These are phyloP conservation scores for Chionographis japonica DNA, from an alignment of 106 monocot genomes.

Conservation along the genomic window DNA sequence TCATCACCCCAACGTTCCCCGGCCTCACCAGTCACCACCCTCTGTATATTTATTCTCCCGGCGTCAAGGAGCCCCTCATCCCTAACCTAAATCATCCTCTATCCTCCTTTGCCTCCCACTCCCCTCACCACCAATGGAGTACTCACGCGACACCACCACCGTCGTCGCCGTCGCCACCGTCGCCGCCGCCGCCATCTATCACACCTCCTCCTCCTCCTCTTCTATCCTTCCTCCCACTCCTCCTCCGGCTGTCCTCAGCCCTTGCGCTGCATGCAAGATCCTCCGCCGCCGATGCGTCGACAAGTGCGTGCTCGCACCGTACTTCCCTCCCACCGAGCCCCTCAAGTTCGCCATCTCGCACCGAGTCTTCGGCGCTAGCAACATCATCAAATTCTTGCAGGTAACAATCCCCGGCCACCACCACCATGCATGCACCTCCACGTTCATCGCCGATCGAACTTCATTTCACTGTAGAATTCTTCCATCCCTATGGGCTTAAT, in stretches of 20 bases:
- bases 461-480: no score
- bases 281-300: constrained; percentile 29
- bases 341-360: constrained; percentile 29
- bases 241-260: constrained; percentile 21
- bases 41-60: no score
- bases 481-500: no score
- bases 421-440: no score
- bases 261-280: constrained; percentile 39
- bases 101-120: background rate
- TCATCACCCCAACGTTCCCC: no score
- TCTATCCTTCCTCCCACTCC: background rate
- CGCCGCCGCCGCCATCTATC: background rate
- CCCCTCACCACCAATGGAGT: background rate
- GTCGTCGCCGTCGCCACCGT: background rate
- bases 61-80: no score
- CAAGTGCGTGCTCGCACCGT: constrained; percentile 35
- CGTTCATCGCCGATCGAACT: no score
- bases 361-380: constrained; percentile 40
- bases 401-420: no score
- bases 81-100: no score
- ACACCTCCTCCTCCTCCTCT: constrained; percentile 8
- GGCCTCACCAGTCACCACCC: no score
- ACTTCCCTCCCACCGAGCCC: constrained; percentile 35
- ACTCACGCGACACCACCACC: constrained; percentile 11
- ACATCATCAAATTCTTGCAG: constrained; percentile 38